Evolutionary conservation across 2,329 filamentous ascomycete species (phyloP).

Genomic region (Didymella arachidicola): DNA sequence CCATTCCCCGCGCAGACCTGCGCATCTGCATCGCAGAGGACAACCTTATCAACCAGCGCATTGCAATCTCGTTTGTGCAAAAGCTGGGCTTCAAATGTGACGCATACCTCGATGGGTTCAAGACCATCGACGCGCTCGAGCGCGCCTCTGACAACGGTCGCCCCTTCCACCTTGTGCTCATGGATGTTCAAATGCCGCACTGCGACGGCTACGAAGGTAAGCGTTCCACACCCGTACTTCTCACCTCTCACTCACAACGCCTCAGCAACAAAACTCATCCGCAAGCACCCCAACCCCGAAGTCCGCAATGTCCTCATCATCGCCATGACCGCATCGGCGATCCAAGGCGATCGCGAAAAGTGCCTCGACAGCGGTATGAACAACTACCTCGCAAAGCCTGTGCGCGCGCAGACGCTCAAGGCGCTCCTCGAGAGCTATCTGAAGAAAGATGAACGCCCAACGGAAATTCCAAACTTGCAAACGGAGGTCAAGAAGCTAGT

Average conservation of each 20-base stretch:
- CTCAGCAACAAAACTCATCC: conserved; percentile 77
- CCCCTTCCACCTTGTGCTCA: conserved; percentile 89
- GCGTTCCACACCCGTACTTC: background rate
- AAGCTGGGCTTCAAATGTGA: conserved; percentile 86
- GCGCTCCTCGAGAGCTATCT: conserved; percentile 79
- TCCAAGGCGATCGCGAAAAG: conserved; percentile 93
- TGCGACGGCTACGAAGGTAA: conserved; percentile 81
- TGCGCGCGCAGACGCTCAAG: conserved; percentile 86
- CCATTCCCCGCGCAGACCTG: conserved; percentile 77
- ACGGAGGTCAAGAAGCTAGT: conserved; percentile 56
- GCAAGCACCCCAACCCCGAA: conserved; percentile 75
- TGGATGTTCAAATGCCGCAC: conserved; percentile 97
- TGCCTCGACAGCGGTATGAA: conserved; percentile 98
- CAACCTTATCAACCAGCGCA: conserved; percentile 93
- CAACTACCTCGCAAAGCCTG: conserved; percentile 94
- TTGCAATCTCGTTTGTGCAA: conserved; percentile 88
- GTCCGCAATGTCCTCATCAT: conserved; percentile 90
- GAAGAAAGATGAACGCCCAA: conserved; percentile 54
- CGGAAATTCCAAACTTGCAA: conserved; percentile 53
- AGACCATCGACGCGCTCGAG: conserved; percentile 86
- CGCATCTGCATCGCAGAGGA: conserved; percentile 94
- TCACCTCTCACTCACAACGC: conserved; percentile 20
- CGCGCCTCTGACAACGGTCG: conserved; percentile 72
- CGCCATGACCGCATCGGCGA: conserved; percentile 95
- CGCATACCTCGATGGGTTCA: conserved; percentile 87